A percentile compares a stretch with the other conserved stretches of the same genome.
These are phyloP conservation scores for Aspergillus baeticus DNA, from an alignment of 495 filamentous ascomycete species.

Conservation along the genomic window DNA sequence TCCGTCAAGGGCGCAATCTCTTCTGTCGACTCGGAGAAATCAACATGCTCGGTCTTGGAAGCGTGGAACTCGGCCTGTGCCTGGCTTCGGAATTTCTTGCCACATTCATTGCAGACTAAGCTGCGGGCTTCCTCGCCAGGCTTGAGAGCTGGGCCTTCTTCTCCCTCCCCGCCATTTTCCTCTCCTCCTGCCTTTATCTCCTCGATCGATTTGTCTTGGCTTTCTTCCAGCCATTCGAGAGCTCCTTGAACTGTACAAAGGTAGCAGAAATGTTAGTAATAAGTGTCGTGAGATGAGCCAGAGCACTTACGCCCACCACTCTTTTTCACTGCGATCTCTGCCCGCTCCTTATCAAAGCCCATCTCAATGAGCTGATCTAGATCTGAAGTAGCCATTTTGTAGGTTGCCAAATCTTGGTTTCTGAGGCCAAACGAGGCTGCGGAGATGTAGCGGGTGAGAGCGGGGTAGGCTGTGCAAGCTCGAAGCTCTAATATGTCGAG, in stretches of 20 bases:
- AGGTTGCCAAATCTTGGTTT: neutral
- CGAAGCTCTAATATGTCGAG: neutral
- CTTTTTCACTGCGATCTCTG: conserved; percentile 78
- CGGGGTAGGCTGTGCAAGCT: neutral
- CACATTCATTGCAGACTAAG: conserved; percentile 86
- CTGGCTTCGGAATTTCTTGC: conserved; percentile 80
- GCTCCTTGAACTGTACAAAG: conserved; percentile 71
- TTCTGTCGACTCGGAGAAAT: conserved; percentile 91
- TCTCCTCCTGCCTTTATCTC: conserved; percentile 57
- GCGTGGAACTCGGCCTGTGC: conserved; percentile 88
- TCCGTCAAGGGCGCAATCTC: conserved; percentile 87
- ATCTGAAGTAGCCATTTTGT: conserved; percentile 67
- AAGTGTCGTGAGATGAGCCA: neutral
- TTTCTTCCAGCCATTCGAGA: conserved; percentile 90
- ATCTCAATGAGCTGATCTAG: conserved; percentile 84
- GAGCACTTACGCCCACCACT: conserved; percentile 65
- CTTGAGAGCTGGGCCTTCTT: conserved; percentile 52
- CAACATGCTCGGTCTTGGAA: conserved; percentile 79
- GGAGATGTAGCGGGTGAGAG: neutral
- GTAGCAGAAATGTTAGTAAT: neutral
- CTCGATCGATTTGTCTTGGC: conserved; percentile 78
- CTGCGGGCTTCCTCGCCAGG: conserved; percentile 63
- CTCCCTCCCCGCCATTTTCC: conserved; percentile 33
- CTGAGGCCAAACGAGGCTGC: neutral
- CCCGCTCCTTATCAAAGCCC: conserved; percentile 84